These are phyloP conservation scores for Odontarrhena argentea DNA, from an alignment of 345 rosid species.

Conservation along the genomic window DNA sequence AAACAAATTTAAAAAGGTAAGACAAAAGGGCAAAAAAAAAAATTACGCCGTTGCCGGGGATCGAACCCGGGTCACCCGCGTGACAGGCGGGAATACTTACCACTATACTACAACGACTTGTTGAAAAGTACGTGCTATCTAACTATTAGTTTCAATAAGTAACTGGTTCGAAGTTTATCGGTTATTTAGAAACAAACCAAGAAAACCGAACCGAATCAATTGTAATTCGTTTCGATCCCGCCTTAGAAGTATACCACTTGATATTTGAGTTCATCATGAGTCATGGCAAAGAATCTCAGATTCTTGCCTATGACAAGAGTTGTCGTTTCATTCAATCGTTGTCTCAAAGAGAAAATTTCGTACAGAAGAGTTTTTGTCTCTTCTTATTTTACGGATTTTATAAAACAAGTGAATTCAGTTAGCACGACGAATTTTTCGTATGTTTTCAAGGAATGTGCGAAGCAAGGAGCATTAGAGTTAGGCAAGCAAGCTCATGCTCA, in stretches of 20 bases:
- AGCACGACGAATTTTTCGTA: constrained; percentile 59
- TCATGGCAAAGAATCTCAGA: constrained; percentile 37
- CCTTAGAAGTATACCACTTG: constrained; percentile 9
- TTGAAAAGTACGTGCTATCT: too few species aligned
- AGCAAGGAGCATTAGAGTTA: constrained; percentile 41
- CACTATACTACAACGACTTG: constrained; percentile 95
- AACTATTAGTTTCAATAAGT: too few species aligned
- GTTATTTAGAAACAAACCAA: neutral
- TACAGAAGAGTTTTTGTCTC: constrained; percentile 12
- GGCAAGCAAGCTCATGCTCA: constrained; percentile 86
- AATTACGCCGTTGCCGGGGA: constrained; percentile 79
- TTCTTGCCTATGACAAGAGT: constrained; percentile 32
- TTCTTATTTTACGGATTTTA: constrained; percentile 46
- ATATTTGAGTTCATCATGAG: constrained; percentile 2
- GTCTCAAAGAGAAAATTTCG: neutral
- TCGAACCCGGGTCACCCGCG: constrained; percentile 99
- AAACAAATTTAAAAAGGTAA: neutral
- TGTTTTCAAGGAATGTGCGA: constrained; percentile 70
- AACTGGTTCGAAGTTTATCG: too few species aligned
- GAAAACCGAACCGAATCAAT: constrained; percentile 20
- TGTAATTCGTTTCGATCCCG: constrained; percentile 25
- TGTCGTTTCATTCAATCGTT: constrained; percentile 18
- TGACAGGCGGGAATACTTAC: constrained; percentile 97
- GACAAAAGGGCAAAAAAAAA: neutral
- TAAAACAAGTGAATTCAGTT: constrained; percentile 35